Base-by-base conservation (phyloP, 805 yeast genomes). In the Hanseniaspora opuntiae region DNA sequence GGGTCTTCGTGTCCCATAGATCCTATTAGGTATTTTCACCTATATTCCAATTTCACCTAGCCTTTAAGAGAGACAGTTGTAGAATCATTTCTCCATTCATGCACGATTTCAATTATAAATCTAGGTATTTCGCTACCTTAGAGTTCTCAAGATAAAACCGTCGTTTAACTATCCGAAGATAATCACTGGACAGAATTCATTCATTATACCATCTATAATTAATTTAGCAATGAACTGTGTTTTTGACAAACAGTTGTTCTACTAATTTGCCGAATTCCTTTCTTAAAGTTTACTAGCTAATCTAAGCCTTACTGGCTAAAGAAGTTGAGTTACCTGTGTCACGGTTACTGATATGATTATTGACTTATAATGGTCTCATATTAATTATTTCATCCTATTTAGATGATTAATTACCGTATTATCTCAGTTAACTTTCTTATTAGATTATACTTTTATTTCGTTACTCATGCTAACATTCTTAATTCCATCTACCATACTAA, bases 1-100 rank as follows among this genome's bases (percentile, higher is more conserved):
- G 45, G 45, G 45, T 42, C 45, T 42, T 42, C 45, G 45, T 42
- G 45, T 42, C 45, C 45, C 45, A 42, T 28, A 42, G 35, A n/a
- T 42, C 22, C 45, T 16, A 42, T 42, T 42, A 42, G 45, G 45
- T 42, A 42, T 42, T 42, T 42, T 42, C 45, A 42, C 45, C 45
- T 42, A 42, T 42, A 28, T 16, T 42, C 17, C 45, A 42, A 42
- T 42, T 42, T 42, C 45, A 28, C 45, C 35, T 42, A 42, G 45
- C 45, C 35, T 28, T 42, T 17, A 25, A 25, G 16, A 42, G 45
- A 42, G 45, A 42, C 45, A 42, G 45, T 42, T 16, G 20, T 42
- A 42, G 45, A 28, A 42, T 42, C 45, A 42, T 25, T 42, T 25
- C 22, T n/a, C 45, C 45, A 42, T 42, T 42, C 45, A 42, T 42